Evolutionary conservation across 2,329 filamentous ascomycete species (phyloP).

Genomic region (Chaetoscypha palmicola): DNA sequence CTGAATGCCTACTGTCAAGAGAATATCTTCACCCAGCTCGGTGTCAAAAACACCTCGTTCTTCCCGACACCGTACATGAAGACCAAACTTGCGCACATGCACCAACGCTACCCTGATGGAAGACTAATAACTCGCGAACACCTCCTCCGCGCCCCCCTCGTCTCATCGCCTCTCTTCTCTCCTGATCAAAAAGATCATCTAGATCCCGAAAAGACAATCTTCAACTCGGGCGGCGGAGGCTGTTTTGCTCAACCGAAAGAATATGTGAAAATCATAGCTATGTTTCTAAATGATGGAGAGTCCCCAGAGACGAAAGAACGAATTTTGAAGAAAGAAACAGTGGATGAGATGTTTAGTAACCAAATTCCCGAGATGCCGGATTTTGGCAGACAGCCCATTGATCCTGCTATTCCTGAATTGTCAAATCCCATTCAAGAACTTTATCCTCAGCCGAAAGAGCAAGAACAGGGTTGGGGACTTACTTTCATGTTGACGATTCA

Average conservation of each 20-base stretch:
- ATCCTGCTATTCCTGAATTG: slow-evolving; percentile 42
- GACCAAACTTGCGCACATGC: slow-evolving; percentile 1
- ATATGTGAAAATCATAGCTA: slow-evolving; percentile 53
- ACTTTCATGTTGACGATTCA: slow-evolving; percentile 39
- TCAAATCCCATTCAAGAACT: slow-evolving; percentile 43
- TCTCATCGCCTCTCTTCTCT: slow-evolving; percentile 1
- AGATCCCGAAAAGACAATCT: slow-evolving; percentile 21
- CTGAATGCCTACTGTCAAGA: slow-evolving; percentile 44
- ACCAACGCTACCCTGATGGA: slow-evolving; percentile 6
- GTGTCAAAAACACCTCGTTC: slow-evolving; percentile 18
- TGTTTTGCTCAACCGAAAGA: slow-evolving; percentile 53
- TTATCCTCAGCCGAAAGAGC: slow-evolving; percentile 35
- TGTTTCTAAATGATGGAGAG: slow-evolving; percentile 57
- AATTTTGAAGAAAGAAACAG: slow-evolving; percentile 49
- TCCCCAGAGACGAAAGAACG: slow-evolving; percentile 47
- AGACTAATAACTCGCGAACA: not conserved
- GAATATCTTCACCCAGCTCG: slow-evolving; percentile 41
- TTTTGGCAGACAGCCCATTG: slow-evolving; percentile 24
- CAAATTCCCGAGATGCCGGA: slow-evolving; percentile 47
- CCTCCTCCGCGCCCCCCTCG: slow-evolving; percentile 1
- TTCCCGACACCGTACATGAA: slow-evolving; percentile 4
- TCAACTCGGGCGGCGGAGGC: slow-evolving; percentile 57
- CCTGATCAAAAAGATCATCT: not conserved
- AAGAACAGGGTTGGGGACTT: slow-evolving; percentile 55
- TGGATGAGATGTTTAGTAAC: slow-evolving; percentile 59